These are phyloP conservation scores for Chalaropsis thielavioides DNA, from an alignment of 2,329 filamentous ascomycete genomes.

Conservation along the genomic window DNA sequence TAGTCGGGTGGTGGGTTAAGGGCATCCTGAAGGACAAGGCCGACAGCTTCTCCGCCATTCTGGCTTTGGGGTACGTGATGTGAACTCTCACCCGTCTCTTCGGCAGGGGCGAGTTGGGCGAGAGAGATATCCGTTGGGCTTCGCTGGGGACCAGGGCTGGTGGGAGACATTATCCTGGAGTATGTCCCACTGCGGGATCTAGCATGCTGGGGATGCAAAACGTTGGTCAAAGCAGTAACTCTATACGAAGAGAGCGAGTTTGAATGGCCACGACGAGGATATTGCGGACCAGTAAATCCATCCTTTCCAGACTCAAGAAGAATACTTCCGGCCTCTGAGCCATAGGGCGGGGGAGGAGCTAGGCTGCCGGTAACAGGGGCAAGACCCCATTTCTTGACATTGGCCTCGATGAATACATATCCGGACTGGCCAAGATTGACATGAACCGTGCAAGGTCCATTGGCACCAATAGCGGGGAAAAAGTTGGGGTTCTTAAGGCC, in stretches of 20 bases:
- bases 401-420: constrained; percentile 97
- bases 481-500: constrained; percentile 92
- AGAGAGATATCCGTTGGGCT: constrained; percentile 94
- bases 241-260: constrained; percentile 27
- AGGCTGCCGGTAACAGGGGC: constrained; percentile 91
- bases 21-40: constrained; percentile 38
- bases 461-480: constrained; percentile 93
- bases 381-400: constrained; percentile 98
- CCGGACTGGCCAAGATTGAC: constrained; percentile 97
- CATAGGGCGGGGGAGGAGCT: constrained; percentile 89
- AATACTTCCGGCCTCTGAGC: constrained; percentile 92
- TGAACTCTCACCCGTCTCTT: constrained; percentile 60
- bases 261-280: constrained; percentile 27
- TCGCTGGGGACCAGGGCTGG: constrained; percentile 75
- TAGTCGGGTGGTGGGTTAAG: constrained; percentile 57
- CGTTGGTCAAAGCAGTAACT: constrained; percentile 28
- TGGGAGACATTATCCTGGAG: constrained; percentile 52
- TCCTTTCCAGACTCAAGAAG: constrained; percentile 74
- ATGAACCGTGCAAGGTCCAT: constrained; percentile 80
- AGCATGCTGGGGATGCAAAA: constrained; percentile 47
- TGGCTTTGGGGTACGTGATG: constrained; percentile 24
- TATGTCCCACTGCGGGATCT: constrained; percentile 67
- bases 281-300: constrained; percentile 25
- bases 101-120: constrained; percentile 60
- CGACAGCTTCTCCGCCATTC: constrained; percentile 22